phyloP scores from a whole-genome alignment of 805 yeast species.

The Saccharomycopsis sp. region DNA sequence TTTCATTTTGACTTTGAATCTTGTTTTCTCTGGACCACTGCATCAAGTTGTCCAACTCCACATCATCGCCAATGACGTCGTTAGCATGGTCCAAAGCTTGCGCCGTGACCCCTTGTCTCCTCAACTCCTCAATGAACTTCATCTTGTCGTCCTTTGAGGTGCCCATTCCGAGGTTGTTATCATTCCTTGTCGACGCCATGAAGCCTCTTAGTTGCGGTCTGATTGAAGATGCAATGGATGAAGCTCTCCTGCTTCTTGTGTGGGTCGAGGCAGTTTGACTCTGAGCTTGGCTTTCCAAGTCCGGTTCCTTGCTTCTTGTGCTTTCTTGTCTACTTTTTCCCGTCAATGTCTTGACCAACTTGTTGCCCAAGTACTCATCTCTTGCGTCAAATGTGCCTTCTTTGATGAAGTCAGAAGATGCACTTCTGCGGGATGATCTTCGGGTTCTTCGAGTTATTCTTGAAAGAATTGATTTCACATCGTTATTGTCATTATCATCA shows the following conservation, averaged over 20 bases:
- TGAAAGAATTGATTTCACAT: slow-evolving; percentile 23
- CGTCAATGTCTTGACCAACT: slow-evolving; percentile 5
- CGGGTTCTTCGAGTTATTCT: slow-evolving; percentile 26
- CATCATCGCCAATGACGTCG: slow-evolving; percentile 8
- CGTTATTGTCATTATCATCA: slow-evolving; percentile 22
- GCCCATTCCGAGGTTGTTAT: too few relatives aligned
- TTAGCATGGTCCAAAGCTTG: slow-evolving; percentile 4
- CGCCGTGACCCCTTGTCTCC: slow-evolving; percentile 3
- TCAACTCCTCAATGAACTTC: slow-evolving; percentile 6
- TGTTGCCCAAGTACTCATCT: slow-evolving; percentile 15
- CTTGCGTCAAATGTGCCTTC: slow-evolving; percentile 20
- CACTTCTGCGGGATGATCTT: slow-evolving; percentile 36
- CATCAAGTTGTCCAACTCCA: slow-evolving; percentile 4
- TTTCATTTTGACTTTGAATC: too few relatives aligned
- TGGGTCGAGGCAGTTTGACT: too few relatives aligned
- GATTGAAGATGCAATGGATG: too few relatives aligned
- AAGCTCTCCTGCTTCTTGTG: too few relatives aligned
- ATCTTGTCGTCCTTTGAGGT: too few relatives aligned
- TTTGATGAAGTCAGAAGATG: too few relatives aligned
- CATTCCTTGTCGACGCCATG: too few relatives aligned
- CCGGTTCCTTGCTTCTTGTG: too few relatives aligned
- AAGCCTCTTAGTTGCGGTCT: too few relatives aligned
- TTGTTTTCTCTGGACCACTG: slow-evolving; percentile 5
- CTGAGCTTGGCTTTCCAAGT: too few relatives aligned
- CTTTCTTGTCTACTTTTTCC: too few relatives aligned